A percentile compares a stretch with the other conserved stretches of the same genome.
phyloP scores from a whole-genome alignment of 164 flowering plant species.

The Taxillus chinensis region DNA sequence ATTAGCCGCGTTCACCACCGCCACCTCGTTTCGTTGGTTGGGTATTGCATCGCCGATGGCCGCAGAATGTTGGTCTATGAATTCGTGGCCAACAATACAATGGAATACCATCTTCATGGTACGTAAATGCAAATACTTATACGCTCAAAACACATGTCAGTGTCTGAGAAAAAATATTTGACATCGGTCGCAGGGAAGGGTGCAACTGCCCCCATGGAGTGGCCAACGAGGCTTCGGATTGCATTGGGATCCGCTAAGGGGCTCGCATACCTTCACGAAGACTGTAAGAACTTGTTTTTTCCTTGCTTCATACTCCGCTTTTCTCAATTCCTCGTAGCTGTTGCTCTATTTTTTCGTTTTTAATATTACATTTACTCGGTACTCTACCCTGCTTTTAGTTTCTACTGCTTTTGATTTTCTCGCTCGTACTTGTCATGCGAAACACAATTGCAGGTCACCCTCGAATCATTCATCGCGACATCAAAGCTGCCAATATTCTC shows the following conservation, averaged over 20 bases:
- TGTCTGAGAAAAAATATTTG: too few species aligned
- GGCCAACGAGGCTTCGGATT: conserved; percentile 48
- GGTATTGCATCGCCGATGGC: conserved; percentile 56
- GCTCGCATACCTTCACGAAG: conserved; percentile 78
- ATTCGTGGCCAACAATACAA: conserved; percentile 54
- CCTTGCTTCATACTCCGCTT: background rate
- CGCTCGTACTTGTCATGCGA: too few species aligned
- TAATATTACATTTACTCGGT: too few species aligned
- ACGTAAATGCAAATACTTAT: too few species aligned
- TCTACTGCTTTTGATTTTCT: too few species aligned
- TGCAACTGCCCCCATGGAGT: conserved; percentile 39
- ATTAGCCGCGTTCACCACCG: conserved; percentile 84
- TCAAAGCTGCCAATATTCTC: conserved; percentile 65
- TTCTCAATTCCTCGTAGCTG: too few species aligned
- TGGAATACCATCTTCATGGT: conserved; percentile 74
- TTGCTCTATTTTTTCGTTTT: too few species aligned
- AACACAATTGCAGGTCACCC: conserved; percentile 47
- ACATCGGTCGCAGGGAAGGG: conserved; percentile 33
- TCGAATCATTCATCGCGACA: conserved; percentile 61
- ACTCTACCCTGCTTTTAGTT: too few species aligned
- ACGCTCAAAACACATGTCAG: too few species aligned
- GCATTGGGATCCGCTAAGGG: conserved; percentile 78
- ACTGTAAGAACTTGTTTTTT: conserved; percentile 32
- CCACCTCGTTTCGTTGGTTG: conserved; percentile 71
- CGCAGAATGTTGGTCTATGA: conserved; percentile 74